Evolutionary conservation across 2,329 filamentous ascomycete species (phyloP), one percentile per base, ranked within the genome.

Genomic region (Exophiala spinifera): DNA sequence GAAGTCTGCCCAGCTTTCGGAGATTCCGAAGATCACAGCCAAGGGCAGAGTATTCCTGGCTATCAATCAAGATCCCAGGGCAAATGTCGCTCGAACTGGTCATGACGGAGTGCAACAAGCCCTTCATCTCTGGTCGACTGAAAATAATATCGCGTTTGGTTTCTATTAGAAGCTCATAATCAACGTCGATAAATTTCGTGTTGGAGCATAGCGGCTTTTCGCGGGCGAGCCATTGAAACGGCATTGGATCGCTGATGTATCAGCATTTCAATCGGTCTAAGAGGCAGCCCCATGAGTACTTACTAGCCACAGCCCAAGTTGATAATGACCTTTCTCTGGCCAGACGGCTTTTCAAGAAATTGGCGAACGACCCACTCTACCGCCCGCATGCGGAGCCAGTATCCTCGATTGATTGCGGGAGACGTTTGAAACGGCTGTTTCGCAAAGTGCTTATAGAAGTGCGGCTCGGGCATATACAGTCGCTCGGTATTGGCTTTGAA

Each of bases 401-500:
- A 95, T 43, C 90, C 89, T 42, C 91, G 81, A 69, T 96, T 96
- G 66, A 96, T 92, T 46, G 96, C 77, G 1, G 92, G 90, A 14
- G 89, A 85, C 40, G 91, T 80, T 56, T 90, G 79, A 69, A 90
- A 85, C 61, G 88, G 87, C 68, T 91, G 95, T 62, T 83, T 85
- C 31, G 95, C 89, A 70, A 96, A 96, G 66, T 89, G 86, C 45
- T 88, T 86, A 63, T 94, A 92, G 74, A 89, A 95, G 68, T 95
- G 88, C 23, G 87, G 82, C 65, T 94, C 84, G 28, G 86, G 79
- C 66, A 88, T 86, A 70, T 96, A 96, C 14, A 95, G 76, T 63
- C 86, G 86, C 67, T 95, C 91, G 13, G 96, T 91, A 64, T 89
- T 94, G 62, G 91, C 79, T 69, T 96, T 96, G 14, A 90, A 96